phyloP scores from a whole-genome alignment of 2,329 filamentous ascomycete species.

The Capronia coronata region DNA sequence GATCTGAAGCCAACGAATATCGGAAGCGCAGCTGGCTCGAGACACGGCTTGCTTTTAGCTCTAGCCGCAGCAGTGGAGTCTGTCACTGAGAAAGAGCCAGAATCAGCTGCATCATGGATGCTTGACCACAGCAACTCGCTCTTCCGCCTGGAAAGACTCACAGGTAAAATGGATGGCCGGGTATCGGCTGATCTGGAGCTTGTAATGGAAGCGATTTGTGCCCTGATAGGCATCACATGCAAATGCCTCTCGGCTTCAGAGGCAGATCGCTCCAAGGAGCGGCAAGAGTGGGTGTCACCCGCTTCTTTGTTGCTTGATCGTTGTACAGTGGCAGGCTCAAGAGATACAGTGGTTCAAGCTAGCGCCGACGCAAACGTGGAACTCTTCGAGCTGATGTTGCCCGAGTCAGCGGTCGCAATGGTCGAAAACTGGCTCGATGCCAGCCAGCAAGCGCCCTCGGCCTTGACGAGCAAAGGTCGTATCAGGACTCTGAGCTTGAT shows the following conservation, averaged over 20 bases:
- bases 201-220: slow-evolving; percentile 23
- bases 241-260: not conserved
- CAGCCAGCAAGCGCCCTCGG: slow-evolving; percentile 34
- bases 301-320: slow-evolving; percentile 35
- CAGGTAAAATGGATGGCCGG: slow-evolving; percentile 24
- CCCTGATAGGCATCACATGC: slow-evolving; percentile 25
- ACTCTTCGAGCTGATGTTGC: slow-evolving; percentile 36
- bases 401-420: slow-evolving; percentile 32
- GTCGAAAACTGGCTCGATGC: slow-evolving; percentile 38
- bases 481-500: slow-evolving; percentile 40
- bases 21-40: slow-evolving; percentile 37
- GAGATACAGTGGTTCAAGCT: slow-evolving; percentile 36
- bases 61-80: slow-evolving; percentile 37
- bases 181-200: slow-evolving; percentile 30
- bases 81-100: slow-evolving; percentile 15
- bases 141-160: slow-evolving; percentile 9
- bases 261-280: not conserved
- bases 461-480: slow-evolving; percentile 39
- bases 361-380: slow-evolving; percentile 38
- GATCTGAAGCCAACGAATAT: slow-evolving; percentile 34
- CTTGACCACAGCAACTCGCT: slow-evolving; percentile 5
- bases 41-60: slow-evolving; percentile 41
- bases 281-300: slow-evolving; percentile 28
- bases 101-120: slow-evolving; percentile 6
- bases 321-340: slow-evolving; percentile 36